Base-by-base conservation (phyloP, 257 asterid species). In the Gentiana dahurica region DNA sequence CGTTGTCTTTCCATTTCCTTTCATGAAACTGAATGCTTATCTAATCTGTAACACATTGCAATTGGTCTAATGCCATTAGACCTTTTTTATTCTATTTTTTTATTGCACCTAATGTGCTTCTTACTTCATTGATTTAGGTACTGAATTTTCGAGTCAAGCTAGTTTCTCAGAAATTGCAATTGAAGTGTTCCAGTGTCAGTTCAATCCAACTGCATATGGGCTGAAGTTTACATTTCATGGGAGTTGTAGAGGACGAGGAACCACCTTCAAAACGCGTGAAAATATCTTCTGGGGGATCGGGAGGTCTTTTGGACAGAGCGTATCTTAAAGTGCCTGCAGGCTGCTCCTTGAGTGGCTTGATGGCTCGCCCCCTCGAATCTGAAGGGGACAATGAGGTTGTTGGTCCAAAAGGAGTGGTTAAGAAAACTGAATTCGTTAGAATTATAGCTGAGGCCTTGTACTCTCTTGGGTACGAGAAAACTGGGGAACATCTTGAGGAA, bases 201-300 rank as follows among this genome's bases (percentile, higher is more conserved):
- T 41, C 3, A 3, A 5, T 41, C 8, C 9, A 10, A 5, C 9
- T 54, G 74, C 79, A 75, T 74, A 85, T 81, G 86, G 94, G 82
- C 86, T 84, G 87, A 81, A 72, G 77, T 70, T 77, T 72, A 65
- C 82, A 75, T 85, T 85, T 79, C 87, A 85, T 85, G 94, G 94
- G 90, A 81, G 87, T 90, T 73, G 76, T 74, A 73, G 87, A 77
- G 74, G 90, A 81, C 66, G 80, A 79, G 70, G 94, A 76, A 72
- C 90, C 94, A 71, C 87, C 61, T 7, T 36, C 37, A 34, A 59
- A 59, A 59, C 55, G 63, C n/a, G 15, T 39, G 8, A 59, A n/a
- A 46, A 4, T 48, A 34, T 38, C 36, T 13, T 13, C 13, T 43
- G 38, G 47, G 34, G 47, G 8, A 34, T 34, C 34, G 8, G 49